phyloP scores from a whole-genome alignment of 2,329 filamentous ascomycete genomes.

The Cadophora sp. region DNA sequence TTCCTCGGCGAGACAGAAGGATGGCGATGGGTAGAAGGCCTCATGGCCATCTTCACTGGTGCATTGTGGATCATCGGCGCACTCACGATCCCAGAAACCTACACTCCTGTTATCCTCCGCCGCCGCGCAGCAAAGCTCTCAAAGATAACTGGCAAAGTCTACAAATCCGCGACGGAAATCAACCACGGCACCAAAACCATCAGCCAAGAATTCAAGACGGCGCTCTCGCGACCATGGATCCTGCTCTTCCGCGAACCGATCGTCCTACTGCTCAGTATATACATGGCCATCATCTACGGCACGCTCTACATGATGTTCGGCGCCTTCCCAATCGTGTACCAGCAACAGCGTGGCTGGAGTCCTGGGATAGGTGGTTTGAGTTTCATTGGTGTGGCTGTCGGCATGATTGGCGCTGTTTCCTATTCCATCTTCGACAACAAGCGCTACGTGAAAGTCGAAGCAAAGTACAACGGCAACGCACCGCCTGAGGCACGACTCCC shows the following conservation, averaged over 20 bases:
- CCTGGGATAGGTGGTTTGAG: slow-evolving; percentile 65
- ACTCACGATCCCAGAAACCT: slow-evolving; percentile 64
- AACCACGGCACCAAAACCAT: slow-evolving; percentile 49
- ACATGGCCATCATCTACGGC: slow-evolving; percentile 53
- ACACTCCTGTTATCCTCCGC: slow-evolving; percentile 62
- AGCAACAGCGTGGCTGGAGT: slow-evolving; percentile 63
- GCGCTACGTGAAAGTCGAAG: slow-evolving; percentile 52
- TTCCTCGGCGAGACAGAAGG: slow-evolving; percentile 70
- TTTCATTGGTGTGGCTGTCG: slow-evolving; percentile 74
- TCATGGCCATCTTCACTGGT: slow-evolving; percentile 68
- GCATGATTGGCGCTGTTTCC: slow-evolving; percentile 64
- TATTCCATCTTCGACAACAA: slow-evolving; percentile 63
- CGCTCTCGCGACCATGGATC: slow-evolving; percentile 70
- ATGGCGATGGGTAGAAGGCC: slow-evolving; percentile 73
- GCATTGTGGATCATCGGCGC: slow-evolving; percentile 61
- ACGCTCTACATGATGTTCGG: slow-evolving; percentile 65
- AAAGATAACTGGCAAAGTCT: slow-evolving; percentile 59
- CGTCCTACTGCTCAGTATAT: slow-evolving; percentile 67
- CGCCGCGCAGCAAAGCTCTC: slow-evolving; percentile 58
- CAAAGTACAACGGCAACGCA: slow-evolving; percentile 54
- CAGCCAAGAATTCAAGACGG: slow-evolving; percentile 57
- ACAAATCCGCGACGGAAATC: slow-evolving; percentile 59
- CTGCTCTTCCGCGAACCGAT: slow-evolving; percentile 75
- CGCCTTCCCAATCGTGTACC: slow-evolving; percentile 71
- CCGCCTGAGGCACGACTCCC: slow-evolving; percentile 72